phyloP scores from a whole-genome alignment of 768 basidiomycete genomes.

The Cantharellus anzutake region DNA sequence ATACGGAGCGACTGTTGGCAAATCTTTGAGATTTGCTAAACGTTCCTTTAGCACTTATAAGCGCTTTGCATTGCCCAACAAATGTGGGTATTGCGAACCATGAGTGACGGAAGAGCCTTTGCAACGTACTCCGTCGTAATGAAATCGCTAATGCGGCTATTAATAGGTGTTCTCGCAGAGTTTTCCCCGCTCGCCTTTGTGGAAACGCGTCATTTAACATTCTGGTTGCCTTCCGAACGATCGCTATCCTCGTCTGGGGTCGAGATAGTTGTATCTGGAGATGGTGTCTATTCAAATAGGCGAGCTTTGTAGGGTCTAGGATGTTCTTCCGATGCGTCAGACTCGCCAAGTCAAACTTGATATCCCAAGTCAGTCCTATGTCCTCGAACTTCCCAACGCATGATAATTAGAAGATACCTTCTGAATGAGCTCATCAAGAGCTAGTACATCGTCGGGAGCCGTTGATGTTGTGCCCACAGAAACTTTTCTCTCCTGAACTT shows the following conservation, averaged over 20 bases:
- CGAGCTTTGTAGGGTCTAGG: conserved; percentile 61
- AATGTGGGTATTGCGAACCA: too few species aligned
- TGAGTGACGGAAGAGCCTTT: conserved; percentile 13
- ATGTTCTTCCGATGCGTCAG: conserved; percentile 72
- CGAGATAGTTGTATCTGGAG: conserved; percentile 32
- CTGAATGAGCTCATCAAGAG: conserved; percentile 40
- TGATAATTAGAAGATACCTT: conserved; percentile 23
- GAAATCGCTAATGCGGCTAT: background rate
- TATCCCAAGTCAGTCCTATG: background rate
- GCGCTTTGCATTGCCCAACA: too few species aligned
- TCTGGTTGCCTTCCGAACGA: background rate
- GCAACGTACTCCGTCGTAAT: background rate
- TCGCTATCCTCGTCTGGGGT: conserved; percentile 17
- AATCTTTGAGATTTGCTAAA: conserved; percentile 47
- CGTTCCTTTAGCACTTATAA: conserved; percentile 26
- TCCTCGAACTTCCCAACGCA: background rate
- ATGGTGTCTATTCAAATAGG: conserved; percentile 78
- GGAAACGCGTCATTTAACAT: background rate
- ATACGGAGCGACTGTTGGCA: conserved; percentile 48
- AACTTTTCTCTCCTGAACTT: conserved; percentile 18
- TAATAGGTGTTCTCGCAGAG: background rate
- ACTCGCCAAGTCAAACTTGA: conserved; percentile 28
- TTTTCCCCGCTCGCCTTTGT: background rate
- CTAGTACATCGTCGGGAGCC: conserved; percentile 28
- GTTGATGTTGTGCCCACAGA: conserved; percentile 36